phyloP scores from a whole-genome alignment of 495 filamentous ascomycete genomes.

The Evansstolkia leycettana region DNA sequence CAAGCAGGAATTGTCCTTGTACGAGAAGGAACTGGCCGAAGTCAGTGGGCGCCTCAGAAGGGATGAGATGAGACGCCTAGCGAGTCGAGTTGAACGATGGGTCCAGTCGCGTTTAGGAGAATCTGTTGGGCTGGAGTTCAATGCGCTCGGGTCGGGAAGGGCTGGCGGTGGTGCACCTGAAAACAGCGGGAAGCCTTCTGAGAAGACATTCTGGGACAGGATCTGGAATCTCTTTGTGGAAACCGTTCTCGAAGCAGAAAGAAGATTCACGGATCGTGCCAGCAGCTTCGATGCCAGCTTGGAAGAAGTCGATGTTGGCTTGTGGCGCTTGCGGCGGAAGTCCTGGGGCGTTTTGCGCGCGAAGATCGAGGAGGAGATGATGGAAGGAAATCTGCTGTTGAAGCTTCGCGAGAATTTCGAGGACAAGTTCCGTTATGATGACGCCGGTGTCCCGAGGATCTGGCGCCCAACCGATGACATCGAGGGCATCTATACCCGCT shows the following conservation, averaged over 20 bases:
- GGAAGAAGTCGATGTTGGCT: slow-evolving; percentile 84
- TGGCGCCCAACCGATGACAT: slow-evolving; percentile 98
- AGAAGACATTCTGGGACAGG: slow-evolving; percentile 90
- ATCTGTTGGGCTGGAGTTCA: slow-evolving; percentile 86
- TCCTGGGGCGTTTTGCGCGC: slow-evolving; percentile 83
- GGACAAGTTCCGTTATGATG: slow-evolving; percentile 97
- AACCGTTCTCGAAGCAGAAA: slow-evolving; percentile 77
- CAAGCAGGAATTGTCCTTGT: slow-evolving; percentile 46
- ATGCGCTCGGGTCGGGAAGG: slow-evolving; percentile 77
- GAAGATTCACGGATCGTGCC: slow-evolving; percentile 73
- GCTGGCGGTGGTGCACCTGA: slow-evolving; percentile 71
- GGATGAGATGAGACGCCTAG: slow-evolving; percentile 91
- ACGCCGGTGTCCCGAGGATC: slow-evolving; percentile 84
- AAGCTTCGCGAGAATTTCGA: slow-evolving; percentile 98
- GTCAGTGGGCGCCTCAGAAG: slow-evolving; percentile 70
- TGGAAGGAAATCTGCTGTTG: slow-evolving; percentile 89
- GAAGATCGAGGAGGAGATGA: slow-evolving; percentile 94
- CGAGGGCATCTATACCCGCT: slow-evolving; percentile 82
- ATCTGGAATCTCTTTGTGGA: slow-evolving; percentile 80
- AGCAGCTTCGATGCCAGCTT: slow-evolving; percentile 85
- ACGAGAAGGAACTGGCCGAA: slow-evolving; percentile 74
- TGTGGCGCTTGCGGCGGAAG: slow-evolving; percentile 86
- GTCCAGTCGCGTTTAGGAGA: slow-evolving; percentile 79
- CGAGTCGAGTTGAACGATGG: slow-evolving; percentile 82
- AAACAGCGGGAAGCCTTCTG: slow-evolving; percentile 56